These are phyloP conservation scores for Mucor velutinosus DNA, from an alignment of 371 early-diverging fungal genomes.

Conservation along the genomic window DNA sequence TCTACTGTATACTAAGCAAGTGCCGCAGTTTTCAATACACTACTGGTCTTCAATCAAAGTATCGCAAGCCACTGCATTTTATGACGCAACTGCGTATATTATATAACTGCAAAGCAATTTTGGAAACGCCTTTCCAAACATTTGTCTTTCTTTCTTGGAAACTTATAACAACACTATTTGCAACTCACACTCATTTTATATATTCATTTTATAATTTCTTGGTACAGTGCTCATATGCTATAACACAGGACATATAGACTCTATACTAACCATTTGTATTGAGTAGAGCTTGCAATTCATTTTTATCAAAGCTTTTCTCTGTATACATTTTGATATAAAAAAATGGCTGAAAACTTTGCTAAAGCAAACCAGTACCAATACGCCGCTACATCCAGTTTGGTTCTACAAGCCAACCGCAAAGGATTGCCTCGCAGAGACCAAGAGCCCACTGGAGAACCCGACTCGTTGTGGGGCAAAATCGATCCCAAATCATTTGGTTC, in stretches of 20 bases:
- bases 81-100: slow-evolving; percentile 2
- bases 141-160: not conserved
- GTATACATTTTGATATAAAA: not conserved
- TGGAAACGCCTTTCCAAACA: not conserved
- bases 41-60: not conserved
- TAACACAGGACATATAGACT: not conserved
- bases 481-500: slow-evolving; percentile 87
- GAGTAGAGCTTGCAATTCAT: slow-evolving; percentile 9
- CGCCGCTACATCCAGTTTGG: slow-evolving; percentile 92
- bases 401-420: slow-evolving; percentile 87
- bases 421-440: slow-evolving; percentile 83
- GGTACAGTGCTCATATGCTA: not conserved
- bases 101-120: not conserved
- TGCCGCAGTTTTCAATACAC: not conserved
- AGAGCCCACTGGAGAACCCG: slow-evolving; percentile 96
- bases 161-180: not conserved
- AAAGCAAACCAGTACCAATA: slow-evolving; percentile 85
- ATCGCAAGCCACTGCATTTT: slow-evolving; percentile 5
- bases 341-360: slow-evolving; percentile 79
- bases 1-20: not conserved
- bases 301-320: slow-evolving; percentile 2
- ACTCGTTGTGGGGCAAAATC: slow-evolving; percentile 86
- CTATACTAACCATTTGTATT: not conserved
- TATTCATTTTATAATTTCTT: not conserved
- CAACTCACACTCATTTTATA: not conserved